These are phyloP conservation scores for Calocybe indica DNA, from an alignment of 768 basidiomycete species.

Conservation along the genomic window DNA sequence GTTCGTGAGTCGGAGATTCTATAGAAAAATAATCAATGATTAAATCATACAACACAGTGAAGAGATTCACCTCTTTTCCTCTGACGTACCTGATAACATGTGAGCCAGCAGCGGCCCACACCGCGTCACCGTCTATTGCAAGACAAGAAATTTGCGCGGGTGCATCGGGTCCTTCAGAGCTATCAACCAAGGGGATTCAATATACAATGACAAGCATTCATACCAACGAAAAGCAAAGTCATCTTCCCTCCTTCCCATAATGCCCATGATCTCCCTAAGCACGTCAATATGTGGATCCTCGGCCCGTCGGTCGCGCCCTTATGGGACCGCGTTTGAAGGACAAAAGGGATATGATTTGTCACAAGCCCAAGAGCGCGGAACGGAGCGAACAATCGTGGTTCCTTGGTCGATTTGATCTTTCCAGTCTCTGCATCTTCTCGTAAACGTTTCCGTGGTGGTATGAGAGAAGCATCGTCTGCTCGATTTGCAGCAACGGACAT, in stretches of 20 bases:
- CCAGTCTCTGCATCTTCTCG: constrained; percentile 26
- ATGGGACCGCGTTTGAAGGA: constrained; percentile 76
- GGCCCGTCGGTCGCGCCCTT: constrained; percentile 86
- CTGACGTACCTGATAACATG: constrained; percentile 73
- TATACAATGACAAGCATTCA: constrained; percentile 27
- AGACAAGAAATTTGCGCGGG: constrained; percentile 68
- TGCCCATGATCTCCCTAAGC: constrained; percentile 86
- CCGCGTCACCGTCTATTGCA: constrained; percentile 77
- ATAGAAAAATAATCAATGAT: not conserved
- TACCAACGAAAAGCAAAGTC: constrained; percentile 89
- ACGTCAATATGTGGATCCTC: constrained; percentile 77
- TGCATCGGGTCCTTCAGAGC: constrained; percentile 70
- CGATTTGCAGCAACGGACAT: not conserved
- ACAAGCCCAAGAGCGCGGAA: constrained; percentile 95
- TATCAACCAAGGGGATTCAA: not conserved
- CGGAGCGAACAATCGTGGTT: constrained; percentile 73
- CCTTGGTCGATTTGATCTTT: constrained; percentile 13
- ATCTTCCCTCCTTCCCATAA: constrained; percentile 96
- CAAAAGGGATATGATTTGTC: constrained; percentile 87
- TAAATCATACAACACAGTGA: constrained; percentile 6
- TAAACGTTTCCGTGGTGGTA: constrained; percentile 47
- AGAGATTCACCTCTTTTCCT: constrained; percentile 70
- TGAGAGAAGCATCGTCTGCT: not conserved
- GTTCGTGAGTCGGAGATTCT: constrained; percentile 59
- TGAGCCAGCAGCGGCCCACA: constrained; percentile 74